Conservation (phyloP, 305 asterid species). For the Fraxinus sp. region DNA sequence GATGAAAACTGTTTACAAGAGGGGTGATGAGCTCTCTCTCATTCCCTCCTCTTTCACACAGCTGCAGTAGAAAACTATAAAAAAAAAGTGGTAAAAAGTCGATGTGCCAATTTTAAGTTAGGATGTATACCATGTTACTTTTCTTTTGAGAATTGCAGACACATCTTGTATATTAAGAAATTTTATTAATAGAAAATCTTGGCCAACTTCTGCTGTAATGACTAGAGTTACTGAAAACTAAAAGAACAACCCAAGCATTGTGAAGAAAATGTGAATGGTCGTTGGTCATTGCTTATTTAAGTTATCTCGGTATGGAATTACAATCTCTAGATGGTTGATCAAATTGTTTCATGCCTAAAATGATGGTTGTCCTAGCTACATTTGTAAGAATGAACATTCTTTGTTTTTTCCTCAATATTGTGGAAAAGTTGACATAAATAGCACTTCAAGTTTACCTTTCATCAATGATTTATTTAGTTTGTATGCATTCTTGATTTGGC, state of each 20-base stretch:
- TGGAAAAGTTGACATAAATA: neutral
- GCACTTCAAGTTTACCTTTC: neutral
- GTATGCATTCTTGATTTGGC: constrained; percentile 15
- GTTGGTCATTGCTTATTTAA: neutral
- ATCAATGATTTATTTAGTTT: neutral
- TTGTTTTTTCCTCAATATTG: neutral
- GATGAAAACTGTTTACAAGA: neutral
- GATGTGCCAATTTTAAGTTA: neutral
- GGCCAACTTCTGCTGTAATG: neutral
- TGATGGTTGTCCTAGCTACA: constrained; percentile 3
- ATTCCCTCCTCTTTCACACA: neutral
- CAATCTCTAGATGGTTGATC: neutral
- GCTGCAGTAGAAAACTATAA: neutral
- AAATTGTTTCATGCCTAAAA: constrained; percentile 2
- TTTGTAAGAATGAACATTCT: neutral
- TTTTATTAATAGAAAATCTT: constrained; percentile 1
- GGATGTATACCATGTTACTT: neutral
- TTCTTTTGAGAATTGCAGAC: constrained; percentile 14
- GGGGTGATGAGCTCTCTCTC: neutral
- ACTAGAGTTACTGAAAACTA: neutral
- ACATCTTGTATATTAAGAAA: neutral
- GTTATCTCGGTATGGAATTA: neutral
- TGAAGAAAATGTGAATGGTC: neutral
- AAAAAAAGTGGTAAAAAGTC: neutral
- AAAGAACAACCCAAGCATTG: neutral